Base-by-base conservation (phyloP, 148 eudicot species). In the Chenopodium quinoa region DNA sequence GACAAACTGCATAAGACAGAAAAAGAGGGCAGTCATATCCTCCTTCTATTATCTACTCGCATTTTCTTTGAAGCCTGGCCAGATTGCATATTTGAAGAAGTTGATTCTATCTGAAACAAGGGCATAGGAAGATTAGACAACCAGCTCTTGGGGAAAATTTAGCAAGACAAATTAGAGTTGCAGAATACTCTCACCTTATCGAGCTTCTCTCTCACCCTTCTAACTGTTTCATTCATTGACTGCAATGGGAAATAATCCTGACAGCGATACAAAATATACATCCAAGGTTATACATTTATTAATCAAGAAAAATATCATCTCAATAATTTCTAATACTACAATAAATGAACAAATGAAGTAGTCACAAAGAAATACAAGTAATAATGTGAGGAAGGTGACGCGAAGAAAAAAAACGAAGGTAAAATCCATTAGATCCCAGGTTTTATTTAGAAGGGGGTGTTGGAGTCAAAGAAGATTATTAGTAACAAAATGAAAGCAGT, bases 211-310 rank as follows among this genome's bases (percentile, higher is more conserved):
- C 98, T 88, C 84, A 94, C 97, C 83, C 83, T 70, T 37, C 46
- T 87, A 76, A 92, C 98, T 4, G 98, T 90, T 84, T 86, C 87
- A 88, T 94, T 94, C 97, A 94, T 94, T 9, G 98, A 92, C 58
- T 86, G 87, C 19, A 88, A 86, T 10, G 91, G 88, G 81, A 92
- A 94, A 84, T 94, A 94, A 81, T 91, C 93, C 98, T 93, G 86
- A 77, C 25, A 54, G 1, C 40, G 64, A 86, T 48, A 37, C 73
- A 75, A 79, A 71, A 58, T 34, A 72, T 8, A 7, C n/a, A 37
- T 37, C 48, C 9, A 4, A 16, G 17, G 20, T 69, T 13, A 32
- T 44, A 16, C 9, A 31, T 12, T 17, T 67, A 12, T 12, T 1
- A 27, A 14, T 16, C 7, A 16, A 17, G 17, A 4, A 71, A 12